Conservation (phyloP, 2,329 filamentous ascomycete species). For the Didymella arachidicola region DNA sequence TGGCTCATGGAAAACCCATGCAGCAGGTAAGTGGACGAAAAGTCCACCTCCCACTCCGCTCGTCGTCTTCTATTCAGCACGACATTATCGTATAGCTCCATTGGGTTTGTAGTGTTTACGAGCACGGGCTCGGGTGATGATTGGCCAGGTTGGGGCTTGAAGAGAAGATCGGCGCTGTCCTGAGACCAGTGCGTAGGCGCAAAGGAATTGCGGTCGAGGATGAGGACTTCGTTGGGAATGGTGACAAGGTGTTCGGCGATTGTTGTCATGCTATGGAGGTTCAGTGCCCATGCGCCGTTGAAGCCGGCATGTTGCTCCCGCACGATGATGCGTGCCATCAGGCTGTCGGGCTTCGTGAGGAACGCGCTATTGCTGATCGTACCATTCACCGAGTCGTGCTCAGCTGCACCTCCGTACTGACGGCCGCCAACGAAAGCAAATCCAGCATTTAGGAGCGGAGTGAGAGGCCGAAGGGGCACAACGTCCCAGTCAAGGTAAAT, state of each 20-base stretch:
- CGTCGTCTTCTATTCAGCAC: conserved; percentile 16
- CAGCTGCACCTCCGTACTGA: neutral
- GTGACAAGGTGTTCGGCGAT: neutral
- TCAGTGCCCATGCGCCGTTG: conserved; percentile 25
- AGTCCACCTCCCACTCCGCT: conserved; percentile 31
- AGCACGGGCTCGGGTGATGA: neutral
- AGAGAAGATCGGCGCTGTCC: neutral
- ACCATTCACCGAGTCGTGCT: neutral
- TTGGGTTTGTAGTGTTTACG: neutral
- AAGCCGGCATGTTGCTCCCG: conserved; percentile 30
- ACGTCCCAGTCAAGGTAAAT: neutral
- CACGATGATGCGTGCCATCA: conserved; percentile 29
- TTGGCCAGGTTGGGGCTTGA: neutral
- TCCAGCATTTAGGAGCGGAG: neutral
- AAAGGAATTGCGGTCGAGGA: neutral
- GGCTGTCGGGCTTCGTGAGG: conserved; percentile 25
- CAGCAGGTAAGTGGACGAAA: conserved; percentile 26
- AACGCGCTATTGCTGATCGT: conserved; percentile 34
- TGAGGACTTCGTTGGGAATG: neutral
- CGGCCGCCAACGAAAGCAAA: neutral
- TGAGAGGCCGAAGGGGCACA: neutral
- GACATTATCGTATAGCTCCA: conserved; percentile 19
- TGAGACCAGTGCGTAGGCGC: neutral
- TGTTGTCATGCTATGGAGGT: conserved; percentile 20
- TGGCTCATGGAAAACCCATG: conserved; percentile 24